Conservation (phyloP, 805 yeast genomes). For the Yarrowia divulgata region DNA sequence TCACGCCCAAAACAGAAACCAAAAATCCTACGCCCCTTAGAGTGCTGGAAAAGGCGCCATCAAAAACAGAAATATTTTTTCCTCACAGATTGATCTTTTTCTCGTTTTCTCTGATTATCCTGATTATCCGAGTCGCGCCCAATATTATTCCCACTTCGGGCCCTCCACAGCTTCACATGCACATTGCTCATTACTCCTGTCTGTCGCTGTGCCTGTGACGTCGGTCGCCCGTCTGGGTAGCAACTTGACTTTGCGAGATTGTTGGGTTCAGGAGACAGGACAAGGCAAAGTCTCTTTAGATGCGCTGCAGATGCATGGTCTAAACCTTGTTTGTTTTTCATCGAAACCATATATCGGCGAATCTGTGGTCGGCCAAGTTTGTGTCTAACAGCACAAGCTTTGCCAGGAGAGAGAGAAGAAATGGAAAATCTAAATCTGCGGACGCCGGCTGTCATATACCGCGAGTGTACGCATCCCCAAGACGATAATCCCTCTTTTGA, state of each 20-base stretch:
- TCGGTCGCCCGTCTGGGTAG: not conserved
- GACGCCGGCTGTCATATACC: too few relatives aligned
- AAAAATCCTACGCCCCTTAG: not conserved
- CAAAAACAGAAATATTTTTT: too few relatives aligned
- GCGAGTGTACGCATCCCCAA: too few relatives aligned
- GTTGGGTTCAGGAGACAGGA: conserved; percentile 19
- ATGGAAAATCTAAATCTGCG: too few relatives aligned
- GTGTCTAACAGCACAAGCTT: too few relatives aligned
- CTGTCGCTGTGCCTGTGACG: not conserved
- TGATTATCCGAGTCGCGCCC: not conserved
- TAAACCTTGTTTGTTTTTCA: not conserved
- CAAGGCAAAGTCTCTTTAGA: not conserved
- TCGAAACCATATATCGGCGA: not conserved
- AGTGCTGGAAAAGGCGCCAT: not conserved
- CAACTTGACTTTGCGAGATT: conserved; percentile 27
- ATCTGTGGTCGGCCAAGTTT: too few relatives aligned
- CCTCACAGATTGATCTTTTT: too few relatives aligned
- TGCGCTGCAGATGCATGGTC: not conserved
- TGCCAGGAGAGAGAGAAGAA: too few relatives aligned
- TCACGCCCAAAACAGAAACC: too few relatives aligned
- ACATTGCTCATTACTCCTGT: conserved; percentile 12
- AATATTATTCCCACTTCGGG: not conserved
- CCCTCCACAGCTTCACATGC: conserved; percentile 1
- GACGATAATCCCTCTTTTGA: too few relatives aligned
- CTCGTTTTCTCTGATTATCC: not conserved